Base-by-base conservation (phyloP, 352 stramenopile genomes). In the Pythium guiyangense region DNA sequence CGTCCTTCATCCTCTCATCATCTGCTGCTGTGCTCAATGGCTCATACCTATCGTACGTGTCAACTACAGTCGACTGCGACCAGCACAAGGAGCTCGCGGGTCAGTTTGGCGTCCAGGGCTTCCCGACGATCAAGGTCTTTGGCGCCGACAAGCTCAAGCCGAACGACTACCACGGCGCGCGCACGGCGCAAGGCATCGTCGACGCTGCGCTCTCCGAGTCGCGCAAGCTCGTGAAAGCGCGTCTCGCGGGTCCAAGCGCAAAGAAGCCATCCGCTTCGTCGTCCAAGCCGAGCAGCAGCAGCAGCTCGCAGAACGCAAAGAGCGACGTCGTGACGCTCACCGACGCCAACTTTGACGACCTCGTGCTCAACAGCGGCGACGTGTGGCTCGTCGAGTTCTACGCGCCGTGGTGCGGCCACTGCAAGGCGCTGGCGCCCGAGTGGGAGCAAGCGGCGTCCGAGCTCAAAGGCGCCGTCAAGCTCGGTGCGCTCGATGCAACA, bases 111-210 rank as follows among this genome's bases (percentile, higher is more conserved):
- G 86, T 98, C 25, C 69, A 92, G 60, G 93, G 93, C 18, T 98
- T 96, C 66, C 94, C 94, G 18, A 97, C 93, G 10, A 97, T 98
- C 67, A 98, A 97, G 66, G 74, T 97, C 45, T 97, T 98, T 64
- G 80, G 79, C 37, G 80, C 80, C 6, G 69, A 94, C 73, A 95
- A 95, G 66, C 73, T 71, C 40, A 73, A 85, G 17, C 86, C 86
- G 20, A 80, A 52, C 12, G 83, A 86, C 34, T 94, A 94, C 73
- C 70, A 90, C 44, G 86, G 86, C 20, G 59, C 84, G n/a, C 88
- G 86, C 60, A 92, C 84, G 6, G 74, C 81, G 50, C 84, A 89
- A 56, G 87, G 73, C 8, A 90, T 98, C 42, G 86, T 97, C 25
- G 77, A 94, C 37, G 88, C 89, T 4, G 88, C 70, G 0, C 63